These are phyloP conservation scores for Penstemon davidsonii DNA, from an alignment of 257 asterid species.

Conservation along the genomic window DNA sequence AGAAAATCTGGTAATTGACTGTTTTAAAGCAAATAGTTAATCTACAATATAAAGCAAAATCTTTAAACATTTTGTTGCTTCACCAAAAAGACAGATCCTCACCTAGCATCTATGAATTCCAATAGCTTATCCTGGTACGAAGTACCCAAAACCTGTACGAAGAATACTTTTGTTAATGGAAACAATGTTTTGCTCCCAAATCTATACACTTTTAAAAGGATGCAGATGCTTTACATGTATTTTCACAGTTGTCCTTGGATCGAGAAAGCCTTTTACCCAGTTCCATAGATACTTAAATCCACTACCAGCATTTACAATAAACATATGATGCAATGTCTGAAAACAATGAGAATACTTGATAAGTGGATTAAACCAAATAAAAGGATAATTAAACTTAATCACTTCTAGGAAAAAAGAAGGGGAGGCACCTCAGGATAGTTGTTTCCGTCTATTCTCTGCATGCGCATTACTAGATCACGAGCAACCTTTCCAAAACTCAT, in stretches of 20 bases:
- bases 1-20: constrained; percentile 98
- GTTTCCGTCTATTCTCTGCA: constrained; percentile 92
- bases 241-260: constrained; percentile 57
- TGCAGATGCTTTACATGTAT: constrained; percentile 46
- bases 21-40: constrained; percentile 33
- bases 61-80: constrained; percentile 5
- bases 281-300: constrained; percentile 60
- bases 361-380: constrained; percentile 21
- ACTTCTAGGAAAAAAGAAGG: constrained; percentile 28
- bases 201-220: constrained; percentile 10
- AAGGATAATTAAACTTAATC: constrained; percentile 16
- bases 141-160: constrained; percentile 78
- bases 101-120: constrained; percentile 84
- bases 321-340: constrained; percentile 64
- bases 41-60: constrained; percentile 17
- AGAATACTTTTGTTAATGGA: constrained; percentile 29
- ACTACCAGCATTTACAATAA: constrained; percentile 62
- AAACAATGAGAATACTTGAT: constrained; percentile 30
- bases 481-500: constrained; percentile 94
- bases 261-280: constrained; percentile 61
- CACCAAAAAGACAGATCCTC: constrained; percentile 32
- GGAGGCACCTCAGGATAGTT: constrained; percentile 93
- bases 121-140: constrained; percentile 72
- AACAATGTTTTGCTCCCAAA: constrained; percentile 22
- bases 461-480: constrained; percentile 82